A percentile compares a stretch with the other conserved stretches of the same genome.
phyloP scores from a whole-genome alignment of 441 rosid genomes.

The Populus hybrid region DNA sequence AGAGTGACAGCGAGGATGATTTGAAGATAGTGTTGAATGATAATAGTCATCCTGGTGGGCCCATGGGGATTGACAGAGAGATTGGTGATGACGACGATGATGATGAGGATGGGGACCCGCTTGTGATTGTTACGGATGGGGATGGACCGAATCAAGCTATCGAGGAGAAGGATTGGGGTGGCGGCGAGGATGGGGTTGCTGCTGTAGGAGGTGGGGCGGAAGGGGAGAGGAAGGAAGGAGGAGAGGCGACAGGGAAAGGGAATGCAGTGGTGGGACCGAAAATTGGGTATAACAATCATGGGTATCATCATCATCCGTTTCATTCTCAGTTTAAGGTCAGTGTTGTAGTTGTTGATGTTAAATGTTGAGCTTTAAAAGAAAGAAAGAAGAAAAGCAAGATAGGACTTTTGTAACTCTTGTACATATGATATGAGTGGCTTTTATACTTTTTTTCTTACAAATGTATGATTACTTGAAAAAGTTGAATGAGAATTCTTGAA shows the following conservation, averaged over 20 bases:
- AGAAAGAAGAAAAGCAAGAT: constrained; percentile 12
- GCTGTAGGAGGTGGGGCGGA: constrained; percentile 27
- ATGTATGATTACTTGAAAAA: constrained; percentile 14
- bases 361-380: constrained; percentile 23
- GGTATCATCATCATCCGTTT: constrained; percentile 87
- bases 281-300: constrained; percentile 79
- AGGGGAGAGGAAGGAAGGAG: constrained; percentile 67
- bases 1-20: constrained; percentile 98
- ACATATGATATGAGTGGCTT: constrained; percentile 13
- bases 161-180: constrained; percentile 70
- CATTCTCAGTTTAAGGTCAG: constrained; percentile 99
- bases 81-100: constrained; percentile 45
- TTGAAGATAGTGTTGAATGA: constrained; percentile 91
- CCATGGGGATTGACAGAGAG: constrained; percentile 25
- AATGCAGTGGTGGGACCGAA: constrained; percentile 49
- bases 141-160: constrained; percentile 48
- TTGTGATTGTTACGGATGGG: constrained; percentile 72
- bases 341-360: constrained; percentile 42
- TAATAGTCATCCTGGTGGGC: constrained; percentile 19
- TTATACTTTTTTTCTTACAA: not conserved
- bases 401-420: constrained; percentile 37
- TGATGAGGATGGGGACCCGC: constrained; percentile 67
- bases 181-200: constrained; percentile 49
- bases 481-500: constrained; percentile 20
- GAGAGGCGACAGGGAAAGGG: constrained; percentile 41